These are phyloP conservation scores for Bromus sterilis DNA, from an alignment of 176 grass and related monocot species.

Conservation along the genomic window DNA sequence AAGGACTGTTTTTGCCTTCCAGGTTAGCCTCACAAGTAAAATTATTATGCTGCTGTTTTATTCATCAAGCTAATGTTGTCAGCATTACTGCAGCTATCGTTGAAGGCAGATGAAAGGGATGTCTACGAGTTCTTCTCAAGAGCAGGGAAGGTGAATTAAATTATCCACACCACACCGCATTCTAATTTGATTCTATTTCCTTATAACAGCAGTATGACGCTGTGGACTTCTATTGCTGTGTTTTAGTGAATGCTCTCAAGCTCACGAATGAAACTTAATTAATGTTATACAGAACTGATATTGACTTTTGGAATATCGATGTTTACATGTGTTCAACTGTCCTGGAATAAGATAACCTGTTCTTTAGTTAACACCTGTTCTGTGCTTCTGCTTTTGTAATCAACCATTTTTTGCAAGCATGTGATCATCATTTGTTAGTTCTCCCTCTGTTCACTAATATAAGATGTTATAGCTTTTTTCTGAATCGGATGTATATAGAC, in stretches of 20 bases:
- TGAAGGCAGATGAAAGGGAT: slow-evolving; percentile 96
- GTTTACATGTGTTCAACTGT: background rate
- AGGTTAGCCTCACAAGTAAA: slow-evolving; percentile 43
- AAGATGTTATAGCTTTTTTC: too few species aligned
- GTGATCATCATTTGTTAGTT: background rate
- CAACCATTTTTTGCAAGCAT: background rate
- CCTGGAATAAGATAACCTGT: background rate
- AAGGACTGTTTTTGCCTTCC: slow-evolving; percentile 97
- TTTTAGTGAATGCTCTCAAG: slow-evolving; percentile 4
- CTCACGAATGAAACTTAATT: background rate
- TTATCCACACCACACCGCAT: background rate
- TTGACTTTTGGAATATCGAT: background rate
- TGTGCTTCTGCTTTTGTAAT: background rate
- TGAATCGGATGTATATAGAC: too few species aligned
- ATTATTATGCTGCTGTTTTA: background rate
- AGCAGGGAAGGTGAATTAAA: slow-evolving; percentile 78
- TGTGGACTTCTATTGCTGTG: background rate
- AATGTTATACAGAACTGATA: background rate
- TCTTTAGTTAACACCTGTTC: background rate
- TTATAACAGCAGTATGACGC: background rate
- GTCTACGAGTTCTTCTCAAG: slow-evolving; percentile 98
- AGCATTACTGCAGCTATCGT: slow-evolving; percentile 56
- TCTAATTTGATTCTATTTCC: background rate
- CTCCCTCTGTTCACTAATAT: too few species aligned
- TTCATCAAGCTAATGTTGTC: slow-evolving; percentile 20